Conservation (phyloP, 192 early-diverging fungal species). For the Backusella luteola region DNA sequence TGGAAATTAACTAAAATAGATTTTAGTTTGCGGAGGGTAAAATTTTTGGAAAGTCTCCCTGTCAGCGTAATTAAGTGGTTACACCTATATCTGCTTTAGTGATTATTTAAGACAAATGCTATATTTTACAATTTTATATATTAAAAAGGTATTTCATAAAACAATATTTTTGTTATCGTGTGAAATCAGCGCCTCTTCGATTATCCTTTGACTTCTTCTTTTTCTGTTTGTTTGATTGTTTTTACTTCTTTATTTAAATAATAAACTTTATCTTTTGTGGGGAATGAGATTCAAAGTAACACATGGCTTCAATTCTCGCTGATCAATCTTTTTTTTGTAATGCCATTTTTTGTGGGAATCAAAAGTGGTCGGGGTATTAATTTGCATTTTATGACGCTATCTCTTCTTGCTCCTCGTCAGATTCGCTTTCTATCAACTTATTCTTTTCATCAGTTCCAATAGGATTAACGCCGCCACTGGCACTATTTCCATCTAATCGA, state of each 20-base stretch:
- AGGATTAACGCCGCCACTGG: not conserved
- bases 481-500: not conserved
- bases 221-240: not conserved
- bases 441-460: not conserved
- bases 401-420: not conserved
- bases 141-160: conserved; percentile 2
- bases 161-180: conserved; percentile 1
- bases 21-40: not conserved
- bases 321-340: conserved; percentile 9
- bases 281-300: not conserved
- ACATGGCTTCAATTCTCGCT: conserved; percentile 3
- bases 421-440: not conserved
- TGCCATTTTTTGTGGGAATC: not conserved
- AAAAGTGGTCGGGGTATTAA: not conserved
- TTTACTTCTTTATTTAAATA: not conserved
- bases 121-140: conserved; percentile 5
- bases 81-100: not conserved
- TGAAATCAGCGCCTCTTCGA: not conserved
- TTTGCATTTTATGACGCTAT: not conserved
- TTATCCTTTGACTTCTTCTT: not conserved
- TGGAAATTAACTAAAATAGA: conserved; percentile 3
- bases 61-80: not conserved
- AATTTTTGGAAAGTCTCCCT: not conserved
- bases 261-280: not conserved
- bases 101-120: conserved; percentile 5